Conservation (phyloP, 495 filamentous ascomycete species). For the Schizothecium vesticola region DNA sequence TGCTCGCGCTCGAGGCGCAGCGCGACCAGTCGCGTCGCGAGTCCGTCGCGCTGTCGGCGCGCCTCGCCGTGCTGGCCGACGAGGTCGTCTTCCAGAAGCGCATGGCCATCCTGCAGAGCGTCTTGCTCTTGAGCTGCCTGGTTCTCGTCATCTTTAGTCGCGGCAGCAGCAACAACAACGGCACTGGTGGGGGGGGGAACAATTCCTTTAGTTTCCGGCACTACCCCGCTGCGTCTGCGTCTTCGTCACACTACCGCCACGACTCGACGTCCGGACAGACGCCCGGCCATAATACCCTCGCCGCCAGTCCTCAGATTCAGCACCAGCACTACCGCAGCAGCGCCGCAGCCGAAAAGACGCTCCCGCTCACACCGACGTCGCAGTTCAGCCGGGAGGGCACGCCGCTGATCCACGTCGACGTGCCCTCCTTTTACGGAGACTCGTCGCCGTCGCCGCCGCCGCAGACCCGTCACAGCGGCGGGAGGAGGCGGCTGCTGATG, state of each 20-base stretch:
- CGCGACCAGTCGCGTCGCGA: constrained; percentile 75
- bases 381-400: constrained; percentile 28
- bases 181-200: constrained; percentile 1
- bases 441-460: constrained; percentile 2
- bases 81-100: constrained; percentile 95
- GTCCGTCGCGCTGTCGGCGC: constrained; percentile 70
- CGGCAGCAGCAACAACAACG: constrained; percentile 26
- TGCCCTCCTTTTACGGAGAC: constrained; percentile 10
- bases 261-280: background rate
- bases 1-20: constrained; percentile 84
- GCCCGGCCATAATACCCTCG: background rate
- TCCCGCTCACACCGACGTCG: constrained; percentile 37
- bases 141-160: constrained; percentile 75
- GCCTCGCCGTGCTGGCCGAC: constrained; percentile 81
- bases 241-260: background rate
- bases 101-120: constrained; percentile 82
- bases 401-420: constrained; percentile 14
- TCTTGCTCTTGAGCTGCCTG: constrained; percentile 82
- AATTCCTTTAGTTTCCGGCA: background rate
- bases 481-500: constrained; percentile 1
- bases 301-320: background rate
- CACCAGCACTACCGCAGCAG: constrained; percentile 5
- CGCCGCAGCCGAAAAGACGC: constrained; percentile 19
- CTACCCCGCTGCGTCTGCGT: constrained; percentile 8
- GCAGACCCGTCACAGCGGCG: background rate